These are phyloP conservation scores for Podospora pseudopauciseta DNA, from an alignment of 495 filamentous ascomycete species.

Conservation along the genomic window DNA sequence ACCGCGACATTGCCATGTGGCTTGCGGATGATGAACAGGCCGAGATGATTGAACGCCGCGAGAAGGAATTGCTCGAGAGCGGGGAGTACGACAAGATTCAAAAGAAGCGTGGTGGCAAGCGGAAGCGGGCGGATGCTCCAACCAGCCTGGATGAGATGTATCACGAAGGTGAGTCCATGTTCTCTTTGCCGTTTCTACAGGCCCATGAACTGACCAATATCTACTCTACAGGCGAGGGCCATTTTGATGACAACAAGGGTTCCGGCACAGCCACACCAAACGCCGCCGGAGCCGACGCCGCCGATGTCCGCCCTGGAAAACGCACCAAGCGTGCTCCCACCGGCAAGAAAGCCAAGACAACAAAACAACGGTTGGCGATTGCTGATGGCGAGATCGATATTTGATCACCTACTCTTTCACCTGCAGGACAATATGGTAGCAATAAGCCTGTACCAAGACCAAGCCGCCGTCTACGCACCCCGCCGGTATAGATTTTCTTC, in stretches of 20 bases:
- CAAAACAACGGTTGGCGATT: slow-evolving; percentile 81
- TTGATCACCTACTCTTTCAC: slow-evolving; percentile 4
- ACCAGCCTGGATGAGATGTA: slow-evolving; percentile 95
- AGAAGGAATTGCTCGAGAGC: slow-evolving; percentile 70
- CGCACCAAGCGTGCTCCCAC: slow-evolving; percentile 49
- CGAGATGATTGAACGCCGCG: slow-evolving; percentile 82
- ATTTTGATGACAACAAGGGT: slow-evolving; percentile 86
- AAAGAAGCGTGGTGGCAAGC: slow-evolving; percentile 58
- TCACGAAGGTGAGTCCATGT: slow-evolving; percentile 75
- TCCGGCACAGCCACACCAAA: slow-evolving; percentile 82
- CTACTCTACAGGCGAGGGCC: slow-evolving; percentile 68
- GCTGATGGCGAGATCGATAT: slow-evolving; percentile 67
- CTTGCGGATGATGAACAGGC: slow-evolving; percentile 93
- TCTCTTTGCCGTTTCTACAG: background rate
- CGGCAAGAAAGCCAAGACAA: slow-evolving; percentile 87
- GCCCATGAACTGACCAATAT: slow-evolving; percentile 2
- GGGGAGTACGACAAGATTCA: slow-evolving; percentile 61
- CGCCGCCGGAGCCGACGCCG: slow-evolving; percentile 26
- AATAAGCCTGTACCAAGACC: background rate
- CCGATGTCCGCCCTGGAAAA: slow-evolving; percentile 44
- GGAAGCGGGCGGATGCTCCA: slow-evolving; percentile 45
- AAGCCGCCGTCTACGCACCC: background rate
- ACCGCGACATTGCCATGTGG: slow-evolving; percentile 96
- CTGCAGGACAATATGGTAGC: background rate
- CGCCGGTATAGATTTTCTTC: background rate